These are phyloP conservation scores for Kodamaea nitidulidarum DNA, from an alignment of 805 yeast species.

Conservation along the genomic window DNA sequence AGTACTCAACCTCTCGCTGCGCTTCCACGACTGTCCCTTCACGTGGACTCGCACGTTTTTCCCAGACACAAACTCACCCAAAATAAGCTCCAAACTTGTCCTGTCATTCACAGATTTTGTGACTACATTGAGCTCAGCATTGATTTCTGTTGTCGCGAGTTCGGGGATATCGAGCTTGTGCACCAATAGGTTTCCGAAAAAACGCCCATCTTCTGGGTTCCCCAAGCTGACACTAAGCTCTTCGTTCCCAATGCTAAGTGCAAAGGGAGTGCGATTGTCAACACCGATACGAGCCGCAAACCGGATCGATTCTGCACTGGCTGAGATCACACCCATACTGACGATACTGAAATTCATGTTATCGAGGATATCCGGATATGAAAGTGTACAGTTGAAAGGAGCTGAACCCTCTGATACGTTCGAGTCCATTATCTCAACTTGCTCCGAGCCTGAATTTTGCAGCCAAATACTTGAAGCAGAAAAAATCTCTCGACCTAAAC, in stretches of 20 bases:
- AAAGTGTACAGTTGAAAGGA: no score
- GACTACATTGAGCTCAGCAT: constrained; percentile 1
- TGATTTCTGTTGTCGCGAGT: constrained; percentile 1
- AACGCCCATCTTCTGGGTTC: no score
- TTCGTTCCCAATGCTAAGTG: constrained; percentile 19
- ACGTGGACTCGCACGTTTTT: constrained; percentile 3
- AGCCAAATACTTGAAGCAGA: no score
- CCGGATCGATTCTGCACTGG: neutral
- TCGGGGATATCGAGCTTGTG: constrained; percentile 5
- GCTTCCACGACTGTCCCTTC: constrained; percentile 1
- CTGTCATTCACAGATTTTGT: constrained; percentile 1
- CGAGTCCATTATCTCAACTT: no score
- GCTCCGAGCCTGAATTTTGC: no score
- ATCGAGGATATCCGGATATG: neutral
- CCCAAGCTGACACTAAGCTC: constrained; percentile 22
- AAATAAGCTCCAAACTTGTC: constrained; percentile 3
- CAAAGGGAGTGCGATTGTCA: constrained; percentile 28
- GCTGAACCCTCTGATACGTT: no score
- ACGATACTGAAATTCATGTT: constrained; percentile 24
- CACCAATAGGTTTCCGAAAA: constrained; percentile 26
- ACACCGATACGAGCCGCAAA: constrained; percentile 23
- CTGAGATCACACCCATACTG: constrained; percentile 14
- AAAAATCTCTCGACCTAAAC: no score
- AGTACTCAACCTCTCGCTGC: constrained; percentile 6
- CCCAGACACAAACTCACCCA: constrained; percentile 8